Evolutionary conservation across 306 rosid genomes (phyloP).

Genomic region (Abrus precatorius): DNA sequence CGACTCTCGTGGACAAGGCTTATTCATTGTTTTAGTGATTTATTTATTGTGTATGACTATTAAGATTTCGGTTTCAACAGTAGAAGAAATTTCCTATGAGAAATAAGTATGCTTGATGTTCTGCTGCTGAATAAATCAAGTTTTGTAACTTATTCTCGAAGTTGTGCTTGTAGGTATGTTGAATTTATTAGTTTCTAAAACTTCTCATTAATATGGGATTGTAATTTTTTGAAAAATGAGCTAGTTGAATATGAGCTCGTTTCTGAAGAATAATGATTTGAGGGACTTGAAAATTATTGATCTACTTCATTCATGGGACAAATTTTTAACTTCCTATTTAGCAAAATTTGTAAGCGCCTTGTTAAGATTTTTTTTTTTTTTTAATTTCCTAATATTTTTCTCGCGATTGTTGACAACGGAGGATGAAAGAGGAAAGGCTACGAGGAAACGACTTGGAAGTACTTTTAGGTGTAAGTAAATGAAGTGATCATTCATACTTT

Average conservation of each 20-base stretch:
- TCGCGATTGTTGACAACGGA: background rate
- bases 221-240: conserved; percentile 26
- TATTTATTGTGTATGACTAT: conserved; percentile 50
- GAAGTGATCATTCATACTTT: background rate
- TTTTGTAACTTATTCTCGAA: conserved; percentile 48
- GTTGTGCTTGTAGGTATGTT: conserved; percentile 30
- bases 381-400: background rate
- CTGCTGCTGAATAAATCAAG: conserved; percentile 50
- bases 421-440: background rate
- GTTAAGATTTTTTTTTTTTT: background rate
- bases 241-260: background rate
- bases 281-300: background rate
- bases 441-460: background rate
- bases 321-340: conserved; percentile 38
- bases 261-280: conserved; percentile 15
- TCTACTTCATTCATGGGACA: background rate
- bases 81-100: conserved; percentile 49
- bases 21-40: conserved; percentile 45
- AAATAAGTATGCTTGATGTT: conserved; percentile 50
- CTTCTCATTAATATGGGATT: conserved; percentile 29
- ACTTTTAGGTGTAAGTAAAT: background rate
- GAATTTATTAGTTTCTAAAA: conserved; percentile 27
- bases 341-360: conserved; percentile 39
- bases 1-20: conserved; percentile 44
- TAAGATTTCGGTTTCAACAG: conserved; percentile 38